phyloP scores from a whole-genome alignment of 768 basidiomycete species.

The Baorangia bicolor region DNA sequence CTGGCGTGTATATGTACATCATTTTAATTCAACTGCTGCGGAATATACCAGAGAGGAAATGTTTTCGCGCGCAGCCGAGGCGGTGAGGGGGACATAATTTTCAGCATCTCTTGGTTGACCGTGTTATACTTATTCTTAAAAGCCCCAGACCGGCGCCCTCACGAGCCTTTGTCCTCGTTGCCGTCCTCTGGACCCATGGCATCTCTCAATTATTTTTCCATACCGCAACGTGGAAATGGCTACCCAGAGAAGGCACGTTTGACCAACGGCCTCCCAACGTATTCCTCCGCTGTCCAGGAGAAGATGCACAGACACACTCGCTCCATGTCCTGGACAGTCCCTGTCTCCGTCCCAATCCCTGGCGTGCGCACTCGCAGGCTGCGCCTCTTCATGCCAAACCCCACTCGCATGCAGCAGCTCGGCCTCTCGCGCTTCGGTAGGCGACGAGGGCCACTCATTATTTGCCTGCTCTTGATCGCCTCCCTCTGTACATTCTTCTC shows the following conservation, averaged over 20 bases:
- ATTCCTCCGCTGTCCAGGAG: constrained; percentile 63
- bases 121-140: constrained; percentile 16
- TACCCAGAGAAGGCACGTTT: constrained; percentile 43
- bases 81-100: constrained; percentile 13
- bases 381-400: constrained; percentile 60
- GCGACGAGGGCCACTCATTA: constrained; percentile 52
- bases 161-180: constrained; percentile 17
- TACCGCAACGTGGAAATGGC: constrained; percentile 46
- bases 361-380: constrained; percentile 54
- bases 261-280: constrained; percentile 45
- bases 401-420: constrained; percentile 56
- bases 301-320: constrained; percentile 53
- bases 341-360: constrained; percentile 60
- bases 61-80: constrained; percentile 20
- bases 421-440: constrained; percentile 57
- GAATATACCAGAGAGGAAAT: constrained; percentile 27
- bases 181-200: constrained; percentile 35
- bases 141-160: constrained; percentile 16
- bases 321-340: constrained; percentile 55
- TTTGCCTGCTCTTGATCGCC: constrained; percentile 47
- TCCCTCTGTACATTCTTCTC: constrained; percentile 58
- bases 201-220: constrained; percentile 48
- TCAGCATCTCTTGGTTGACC: constrained; percentile 1
- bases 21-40: constrained; percentile 21
- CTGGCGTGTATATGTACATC: not conserved